Base-by-base conservation (phyloP, 2,329 filamentous ascomycete species). In the Fusarium sp. region DNA sequence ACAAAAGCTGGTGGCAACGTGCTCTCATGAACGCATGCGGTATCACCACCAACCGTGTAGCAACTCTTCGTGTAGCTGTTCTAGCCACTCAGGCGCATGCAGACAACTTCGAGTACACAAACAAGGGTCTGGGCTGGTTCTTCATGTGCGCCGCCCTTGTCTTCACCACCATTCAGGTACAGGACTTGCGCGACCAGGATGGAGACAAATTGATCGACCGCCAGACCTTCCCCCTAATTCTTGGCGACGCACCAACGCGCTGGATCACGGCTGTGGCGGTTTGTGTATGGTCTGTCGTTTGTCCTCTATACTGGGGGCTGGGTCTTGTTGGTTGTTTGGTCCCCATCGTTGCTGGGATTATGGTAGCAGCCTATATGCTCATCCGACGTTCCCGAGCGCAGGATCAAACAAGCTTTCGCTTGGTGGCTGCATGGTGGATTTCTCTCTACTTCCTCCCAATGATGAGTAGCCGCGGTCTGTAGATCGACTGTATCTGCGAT, bases 1-100 rank as follows among this genome's bases (percentile, higher is more conserved):
- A 78, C 62, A 67, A 69, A 62, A 74, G 76, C 67, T 72, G 78
- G 64, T 70, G 64, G 68, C 63, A 70, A 37, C 64, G 68, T 4
- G 60, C 67, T 17, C 53, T 70, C 14, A 70, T 70, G 67, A 70
- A 70, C 14, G 68, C 63, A 3, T 71, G 67, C 1, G 67, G 68
- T 11, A 70, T 70, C 39, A 71, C 61, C 3, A 70, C 68, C 23
- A 70, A 71, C 56, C 68, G 68, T 1, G 67, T 68, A 15, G 68
- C 67, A 17, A 70, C 60, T 4, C 60, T 70, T 3, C 51, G 56
- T 11, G 60, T 71, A 17, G 64, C 60, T 2, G 62, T 70, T 9
- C 45, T 30, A 6, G 52, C 56, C 13, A 62, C 46, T 9, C 55
- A 68, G 5, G 23, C 54, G 13, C 44, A 60, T 19, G n/a, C 40